Percentiles rank a stretch among this genome's conserved stretches.
Evolutionary conservation across 495 filamentous ascomycete species (phyloP).

Genomic region (Antarctomyces pellizariae): DNA sequence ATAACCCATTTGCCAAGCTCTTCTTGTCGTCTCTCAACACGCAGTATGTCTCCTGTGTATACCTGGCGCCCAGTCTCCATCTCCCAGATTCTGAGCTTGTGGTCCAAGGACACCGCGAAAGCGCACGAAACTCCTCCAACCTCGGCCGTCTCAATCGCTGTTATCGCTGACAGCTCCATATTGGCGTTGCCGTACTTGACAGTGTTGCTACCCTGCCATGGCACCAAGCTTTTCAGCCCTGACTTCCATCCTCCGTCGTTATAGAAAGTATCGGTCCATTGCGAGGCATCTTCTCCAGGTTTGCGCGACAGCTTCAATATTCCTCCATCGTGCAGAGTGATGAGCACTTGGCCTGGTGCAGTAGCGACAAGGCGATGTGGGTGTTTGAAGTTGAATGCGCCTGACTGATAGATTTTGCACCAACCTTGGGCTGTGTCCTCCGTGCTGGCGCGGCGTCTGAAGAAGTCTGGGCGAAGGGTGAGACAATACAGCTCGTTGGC

Average conservation of each 20-base stretch:
- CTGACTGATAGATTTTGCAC: constrained; percentile 49
- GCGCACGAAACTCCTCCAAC: constrained; percentile 29
- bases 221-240: constrained; percentile 45
- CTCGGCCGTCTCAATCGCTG: constrained; percentile 36
- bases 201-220: constrained; percentile 40
- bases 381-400: constrained; percentile 49
- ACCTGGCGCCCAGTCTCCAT: constrained; percentile 45
- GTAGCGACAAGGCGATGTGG: constrained; percentile 64
- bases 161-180: constrained; percentile 39
- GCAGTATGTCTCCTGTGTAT: constrained; percentile 47
- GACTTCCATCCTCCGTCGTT: constrained; percentile 58
- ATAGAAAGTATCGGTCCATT: constrained; percentile 59
- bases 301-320: constrained; percentile 48
- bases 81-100: constrained; percentile 74
- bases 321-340: constrained; percentile 64
- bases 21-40: constrained; percentile 24
- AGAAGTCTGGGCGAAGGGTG: constrained; percentile 57
- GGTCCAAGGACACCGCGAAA: constrained; percentile 70
- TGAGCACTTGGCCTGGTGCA: constrained; percentile 44
- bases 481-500: constrained; percentile 60
- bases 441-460: constrained; percentile 37
- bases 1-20: constrained; percentile 47
- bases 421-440: constrained; percentile 50
- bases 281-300: constrained; percentile 35
- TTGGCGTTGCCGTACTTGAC: constrained; percentile 39